Evolutionary conservation across 805 yeast species (phyloP).

Genomic region (Ogataea pignaliae): DNA sequence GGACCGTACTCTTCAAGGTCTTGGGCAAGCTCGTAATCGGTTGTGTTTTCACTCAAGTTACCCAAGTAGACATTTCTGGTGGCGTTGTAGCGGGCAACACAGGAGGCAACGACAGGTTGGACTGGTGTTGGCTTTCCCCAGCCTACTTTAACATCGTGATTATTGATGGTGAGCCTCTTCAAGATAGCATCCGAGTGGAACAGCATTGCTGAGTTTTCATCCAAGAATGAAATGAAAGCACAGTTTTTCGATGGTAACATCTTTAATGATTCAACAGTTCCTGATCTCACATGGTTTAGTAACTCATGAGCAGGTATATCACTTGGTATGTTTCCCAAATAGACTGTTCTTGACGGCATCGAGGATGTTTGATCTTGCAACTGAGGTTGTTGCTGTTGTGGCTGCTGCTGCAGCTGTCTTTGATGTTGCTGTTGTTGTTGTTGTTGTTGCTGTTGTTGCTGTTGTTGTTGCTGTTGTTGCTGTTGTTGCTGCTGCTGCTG

Average conservation of each 20-base stretch:
- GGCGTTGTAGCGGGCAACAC: conserved; percentile 82
- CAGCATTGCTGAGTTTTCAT: conserved; percentile 80
- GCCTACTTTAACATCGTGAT: conserved; percentile 80
- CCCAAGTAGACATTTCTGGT: conserved; percentile 93
- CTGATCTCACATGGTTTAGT: conserved; percentile 86
- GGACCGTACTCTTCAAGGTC: conserved; percentile 74
- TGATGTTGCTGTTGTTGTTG: conserved; percentile 4
- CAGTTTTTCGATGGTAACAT: conserved; percentile 82
- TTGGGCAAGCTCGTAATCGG: conserved; percentile 60
- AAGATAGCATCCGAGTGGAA: conserved; percentile 92
- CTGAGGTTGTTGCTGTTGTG: background rate
- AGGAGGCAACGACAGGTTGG: conserved; percentile 66
- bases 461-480: background rate
- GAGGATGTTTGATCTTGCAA: conserved; percentile 8
- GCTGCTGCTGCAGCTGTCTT: background rate
- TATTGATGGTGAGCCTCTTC: conserved; percentile 74
- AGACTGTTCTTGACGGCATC: conserved; percentile 70
- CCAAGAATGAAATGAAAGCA: conserved; percentile 86
- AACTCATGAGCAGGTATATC: conserved; percentile 76
- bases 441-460: background rate
- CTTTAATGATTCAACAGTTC: conserved; percentile 75
- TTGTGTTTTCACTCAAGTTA: conserved; percentile 52
- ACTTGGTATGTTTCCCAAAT: conserved; percentile 83
- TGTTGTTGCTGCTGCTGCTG: conserved; percentile 1
- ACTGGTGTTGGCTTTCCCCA: conserved; percentile 87